Evolutionary conservation across 345 rosid genomes (phyloP), one percentile per base, ranked within the genome.

Genomic region (Moricandia arvensis): DNA sequence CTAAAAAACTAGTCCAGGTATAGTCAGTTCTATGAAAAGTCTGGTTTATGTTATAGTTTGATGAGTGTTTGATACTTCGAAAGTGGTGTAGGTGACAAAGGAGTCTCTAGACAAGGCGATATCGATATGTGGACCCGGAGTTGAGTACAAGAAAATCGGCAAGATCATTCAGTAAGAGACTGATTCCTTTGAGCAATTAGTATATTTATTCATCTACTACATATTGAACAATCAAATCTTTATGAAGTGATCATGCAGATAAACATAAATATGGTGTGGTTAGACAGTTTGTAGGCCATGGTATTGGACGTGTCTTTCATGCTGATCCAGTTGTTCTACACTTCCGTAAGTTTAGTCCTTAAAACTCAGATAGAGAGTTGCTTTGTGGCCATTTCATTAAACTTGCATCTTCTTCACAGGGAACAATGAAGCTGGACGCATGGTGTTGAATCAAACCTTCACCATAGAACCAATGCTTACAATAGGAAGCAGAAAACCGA

Each of bases 401-500:
- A 47, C 2, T 33, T 61, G 35, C 29, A 10, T 72, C 33, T 38
- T 41, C 9, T 47, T 73, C 74, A 59, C 83, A 91, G 96, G 98
- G 74, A 94, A 91, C 85, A 86, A 82, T 66, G 93, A 85, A 38
- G 75, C 64, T 67, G 98, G 95, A 16, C 84, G 73, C 57, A 94
- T 94, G 97, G 73, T 82, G 29, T 80, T 91, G 82, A 94, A 94
- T 80, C 98, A 94, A 81, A 94, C 98, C 71, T 94, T 94, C 85
- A 91, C 98, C 68, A 74, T 90, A 87, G 97, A 94, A 81, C 97
- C 97, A 0, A 91, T 91, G 96, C 87, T 94, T 82, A 94, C 97
- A 0, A 80, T 89, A 0, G 97, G 98, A 51, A 91, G 97, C 88
- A 81, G 67, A 57, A 87, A 84, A 66, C 95, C 95, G 7, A 41